phyloP scores from a whole-genome alignment of 805 yeast genomes.

The Myxozyma udenii region DNA sequence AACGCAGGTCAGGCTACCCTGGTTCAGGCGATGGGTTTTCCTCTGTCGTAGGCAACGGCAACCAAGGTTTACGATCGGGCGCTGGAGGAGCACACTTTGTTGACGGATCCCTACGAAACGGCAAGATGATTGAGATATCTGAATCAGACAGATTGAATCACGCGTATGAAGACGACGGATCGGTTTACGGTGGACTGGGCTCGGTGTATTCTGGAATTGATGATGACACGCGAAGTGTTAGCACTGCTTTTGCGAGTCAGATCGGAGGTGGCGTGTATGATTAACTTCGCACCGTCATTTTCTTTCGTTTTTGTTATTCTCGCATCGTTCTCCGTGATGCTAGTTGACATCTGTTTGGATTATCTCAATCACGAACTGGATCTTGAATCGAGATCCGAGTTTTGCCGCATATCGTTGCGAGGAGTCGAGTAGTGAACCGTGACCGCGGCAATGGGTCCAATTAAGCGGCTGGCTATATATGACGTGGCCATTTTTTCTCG shows the following conservation, averaged over 20 bases:
- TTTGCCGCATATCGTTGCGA: too few species aligned
- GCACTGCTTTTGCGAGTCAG: conserved; percentile 33
- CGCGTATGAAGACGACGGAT: conserved; percentile 25
- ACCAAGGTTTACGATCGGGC: not conserved
- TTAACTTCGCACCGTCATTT: too few species aligned
- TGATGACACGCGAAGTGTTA: conserved; percentile 30
- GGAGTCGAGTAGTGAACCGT: too few species aligned
- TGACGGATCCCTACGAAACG: not conserved
- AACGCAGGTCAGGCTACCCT: not conserved
- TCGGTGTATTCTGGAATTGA: conserved; percentile 24
- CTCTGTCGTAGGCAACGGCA: not conserved
- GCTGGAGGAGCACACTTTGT: not conserved
- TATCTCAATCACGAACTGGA: too few species aligned
- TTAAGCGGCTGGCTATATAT: too few species aligned
- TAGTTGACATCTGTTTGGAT: too few species aligned
- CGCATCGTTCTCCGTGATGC: too few species aligned
- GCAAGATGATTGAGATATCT: conserved; percentile 15
- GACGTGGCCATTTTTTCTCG: too few species aligned
- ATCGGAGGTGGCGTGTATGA: conserved; percentile 25
- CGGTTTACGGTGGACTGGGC: conserved; percentile 20
- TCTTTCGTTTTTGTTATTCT: too few species aligned
- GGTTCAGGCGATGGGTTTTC: not conserved
- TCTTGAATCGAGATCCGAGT: too few species aligned
- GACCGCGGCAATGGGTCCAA: too few species aligned
- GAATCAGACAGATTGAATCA: conserved; percentile 30